Base-by-base conservation (phyloP, 1,284 basidiomycete species). In the Exobasidium rhododendri region DNA sequence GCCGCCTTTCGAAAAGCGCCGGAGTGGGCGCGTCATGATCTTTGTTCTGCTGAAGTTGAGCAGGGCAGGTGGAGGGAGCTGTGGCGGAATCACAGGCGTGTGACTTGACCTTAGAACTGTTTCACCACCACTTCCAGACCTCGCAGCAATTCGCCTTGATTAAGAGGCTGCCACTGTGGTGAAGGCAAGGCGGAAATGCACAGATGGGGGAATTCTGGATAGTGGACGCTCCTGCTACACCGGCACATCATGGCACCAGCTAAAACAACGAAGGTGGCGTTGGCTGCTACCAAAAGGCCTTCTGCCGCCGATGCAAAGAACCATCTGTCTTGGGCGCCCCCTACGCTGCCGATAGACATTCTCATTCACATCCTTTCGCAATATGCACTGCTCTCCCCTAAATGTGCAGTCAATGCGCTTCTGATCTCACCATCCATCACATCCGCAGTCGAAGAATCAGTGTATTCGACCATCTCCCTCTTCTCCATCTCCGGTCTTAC, bases 391-490 rank as follows among this genome's bases (percentile, higher is more conserved):
- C 13, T 55, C 14, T 55, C 52, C 22, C 52, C 52, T 17, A 30
- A 20, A 2, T 55, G 52, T 55, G 52, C 52, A 24, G 52, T 55
- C 4, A 55, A 55, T 35, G 3, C 56, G 40, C 40, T 58, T 14
- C 40, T 58, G 6, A 49, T 58, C 40, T 56, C 43, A 11, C n/a
- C 20, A 44, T 52, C 40, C 13, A 20, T 58, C 4, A 32, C 40
- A 24, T 20, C 43, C 20, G 17, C 49, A n/a, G 22, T 75, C 26
- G 62, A 66, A 2, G 65, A 66, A 4, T 53, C 61, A n/a, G n/a
- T 69, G 26, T 75, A 68, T 56, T 28, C 43, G 6, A 63, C 60
- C 0, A 51, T 75, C 4, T 62, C 63, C 2, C 59, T 75, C 1
- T 62, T 59, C 35, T 63, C 63, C 13, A 63, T 67, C 4, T n/a